phyloP scores from a whole-genome alignment of 305 asterid species.

The Petunia hybrid region DNA sequence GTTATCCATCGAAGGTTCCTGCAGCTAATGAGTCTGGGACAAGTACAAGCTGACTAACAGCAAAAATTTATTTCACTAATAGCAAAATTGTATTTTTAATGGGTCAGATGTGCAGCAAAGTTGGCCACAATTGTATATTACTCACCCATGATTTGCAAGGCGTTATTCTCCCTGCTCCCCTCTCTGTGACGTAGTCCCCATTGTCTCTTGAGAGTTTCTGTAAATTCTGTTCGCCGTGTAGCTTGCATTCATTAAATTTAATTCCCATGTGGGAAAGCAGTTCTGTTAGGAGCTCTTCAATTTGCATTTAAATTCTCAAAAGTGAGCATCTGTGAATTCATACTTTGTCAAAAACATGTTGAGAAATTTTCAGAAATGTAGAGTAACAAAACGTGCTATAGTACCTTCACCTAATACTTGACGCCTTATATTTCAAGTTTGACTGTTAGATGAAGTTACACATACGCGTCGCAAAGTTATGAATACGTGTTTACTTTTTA shows the following conservation, averaged over 20 bases:
- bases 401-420: too few species aligned
- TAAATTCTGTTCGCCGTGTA: not conserved
- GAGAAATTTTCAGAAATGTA: not conserved
- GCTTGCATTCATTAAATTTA: too few species aligned
- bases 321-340: not conserved
- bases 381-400: not conserved
- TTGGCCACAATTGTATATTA: not conserved
- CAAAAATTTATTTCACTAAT: too few species aligned
- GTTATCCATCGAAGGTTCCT: constrained; percentile 55
- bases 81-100: not conserved
- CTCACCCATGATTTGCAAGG: too few species aligned
- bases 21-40: constrained; percentile 48
- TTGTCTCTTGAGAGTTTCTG: not conserved
- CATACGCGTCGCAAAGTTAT: too few species aligned
- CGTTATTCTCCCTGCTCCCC: too few species aligned
- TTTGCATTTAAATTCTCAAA: not conserved
- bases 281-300: not conserved
- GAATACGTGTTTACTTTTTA: too few species aligned
- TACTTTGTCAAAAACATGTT: not conserved
- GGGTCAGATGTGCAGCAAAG: not conserved
- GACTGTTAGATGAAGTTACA: too few species aligned
- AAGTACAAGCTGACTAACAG: not conserved
- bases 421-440: too few species aligned
- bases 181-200: not conserved
- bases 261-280: not conserved